These are phyloP conservation scores for Vachellia pachyceras DNA, from an alignment of 306 rosid genomes.

Conservation along the genomic window DNA sequence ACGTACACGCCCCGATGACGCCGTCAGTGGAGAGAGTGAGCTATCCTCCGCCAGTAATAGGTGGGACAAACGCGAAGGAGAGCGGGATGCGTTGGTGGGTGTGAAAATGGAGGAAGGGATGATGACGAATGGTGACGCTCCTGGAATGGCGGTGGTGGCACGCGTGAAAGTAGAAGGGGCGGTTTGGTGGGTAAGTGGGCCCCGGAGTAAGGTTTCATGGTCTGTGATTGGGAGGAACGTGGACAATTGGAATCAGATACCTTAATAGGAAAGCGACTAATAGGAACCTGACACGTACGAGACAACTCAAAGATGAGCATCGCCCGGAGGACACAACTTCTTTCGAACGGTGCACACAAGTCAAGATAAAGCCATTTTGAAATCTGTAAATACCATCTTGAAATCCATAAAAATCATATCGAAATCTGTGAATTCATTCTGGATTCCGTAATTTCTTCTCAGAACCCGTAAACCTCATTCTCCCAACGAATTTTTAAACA, in stretches of 20 bases:
- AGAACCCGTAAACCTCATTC: no score
- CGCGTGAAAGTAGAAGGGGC: background rate
- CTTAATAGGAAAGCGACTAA: background rate
- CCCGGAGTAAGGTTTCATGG: background rate
- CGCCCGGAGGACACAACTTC: no score
- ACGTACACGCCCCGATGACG: background rate
- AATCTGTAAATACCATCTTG: no score
- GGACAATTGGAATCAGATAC: background rate
- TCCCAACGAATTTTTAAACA: no score
- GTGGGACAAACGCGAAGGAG: background rate
- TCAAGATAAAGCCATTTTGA: no score
- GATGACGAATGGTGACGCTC: background rate
- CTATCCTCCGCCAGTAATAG: background rate
- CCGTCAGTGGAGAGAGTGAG: background rate
- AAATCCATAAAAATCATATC: no score
- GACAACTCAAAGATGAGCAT: no score
- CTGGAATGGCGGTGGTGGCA: background rate
- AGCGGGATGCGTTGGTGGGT: background rate
- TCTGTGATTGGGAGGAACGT: background rate
- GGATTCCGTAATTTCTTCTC: no score
- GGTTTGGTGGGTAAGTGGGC: background rate
- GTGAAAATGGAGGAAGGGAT: background rate
- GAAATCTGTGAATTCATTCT: no score
- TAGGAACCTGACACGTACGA: constrained; percentile 4
- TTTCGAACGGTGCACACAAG: no score